These are phyloP conservation scores for Claviceps paspali DNA, from an alignment of 2,329 filamentous ascomycete species.

Conservation along the genomic window DNA sequence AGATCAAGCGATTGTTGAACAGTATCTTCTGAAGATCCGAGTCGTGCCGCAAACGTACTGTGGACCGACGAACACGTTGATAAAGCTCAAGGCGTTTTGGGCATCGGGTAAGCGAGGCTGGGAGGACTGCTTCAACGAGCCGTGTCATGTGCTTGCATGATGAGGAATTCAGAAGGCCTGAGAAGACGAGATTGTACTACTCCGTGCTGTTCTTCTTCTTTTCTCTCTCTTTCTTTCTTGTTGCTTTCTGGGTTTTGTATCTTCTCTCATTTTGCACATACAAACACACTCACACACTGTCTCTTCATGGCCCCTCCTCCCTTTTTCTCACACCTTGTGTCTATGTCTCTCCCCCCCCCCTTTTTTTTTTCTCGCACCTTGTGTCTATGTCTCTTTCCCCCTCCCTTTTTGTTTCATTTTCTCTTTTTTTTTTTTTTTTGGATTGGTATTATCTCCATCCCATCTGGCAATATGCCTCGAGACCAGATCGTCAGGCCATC, in stretches of 20 bases:
- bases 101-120: slow-evolving; percentile 1
- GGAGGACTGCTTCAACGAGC: slow-evolving; percentile 4
- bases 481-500: too few species aligned
- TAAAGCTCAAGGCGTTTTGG: slow-evolving; percentile 3
- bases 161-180: too few species aligned
- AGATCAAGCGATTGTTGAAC: neutral
- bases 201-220: neutral
- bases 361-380: neutral
- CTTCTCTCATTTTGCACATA: neutral
- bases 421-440: too few species aligned
- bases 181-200: too few species aligned
- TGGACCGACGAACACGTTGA: neutral
- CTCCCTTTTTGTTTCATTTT: neutral
- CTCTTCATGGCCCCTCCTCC: neutral
- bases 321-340: neutral
- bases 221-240: neutral
- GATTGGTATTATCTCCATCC: too few species aligned
- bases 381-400: neutral
- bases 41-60: slow-evolving; percentile 1
- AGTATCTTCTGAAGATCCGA: neutral
- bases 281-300: too few species aligned
- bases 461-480: too few species aligned
- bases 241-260: neutral
- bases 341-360: neutral
- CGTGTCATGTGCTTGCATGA: slow-evolving; percentile 3